Base-by-base conservation (phyloP, 108 stramenopile species). In the Pseudonitzschia pungens region DNA sequence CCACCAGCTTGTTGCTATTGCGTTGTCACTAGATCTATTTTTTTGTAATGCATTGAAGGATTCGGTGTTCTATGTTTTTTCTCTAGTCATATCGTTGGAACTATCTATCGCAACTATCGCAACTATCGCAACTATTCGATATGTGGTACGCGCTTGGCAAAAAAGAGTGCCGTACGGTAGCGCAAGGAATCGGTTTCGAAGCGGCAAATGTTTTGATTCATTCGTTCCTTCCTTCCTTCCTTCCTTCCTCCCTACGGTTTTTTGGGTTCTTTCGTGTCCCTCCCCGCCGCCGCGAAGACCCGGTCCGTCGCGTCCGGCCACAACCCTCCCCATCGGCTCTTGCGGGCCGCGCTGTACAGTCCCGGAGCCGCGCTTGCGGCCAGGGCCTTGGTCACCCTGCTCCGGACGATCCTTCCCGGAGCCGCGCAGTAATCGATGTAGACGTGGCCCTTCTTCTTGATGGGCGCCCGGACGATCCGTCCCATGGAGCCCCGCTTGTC, bases 261-360 rank as follows among this genome's bases (percentile, higher is more conserved):
- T 48, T 48, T 48, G 14, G 45, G 45, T 48, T n/a, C n/a, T n/a
- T 48, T 18, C 5, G 45, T 63, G 15, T 28, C 31, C 1, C 40
- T 63, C 16, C 33, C 26, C n/a, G 8, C 16, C 33, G 62, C n/a
- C 5, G 62, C 12, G 4, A 16, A n/a, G 56, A 65, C 28, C 20
- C 74, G 70, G 22, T 75, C 64, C 69, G 71, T 81, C 16, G 70
- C 51, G 69, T 92, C 86, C 29, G 92, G 89, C 92, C 92, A 94
- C 51, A 90, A 68, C 14, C 92, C 92, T 26, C 92, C 92, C 92
- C 92, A 94, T 21, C 92, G 80, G 20, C 82, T 85, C 67, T 91
- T 91, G 54, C 92, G 63, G 12, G 92, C 90, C 24, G 90, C 88
- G 14, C 66, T 71, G 66, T 80, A 94, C 41, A 87, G 73, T 32